Base-by-base conservation (phyloP, 164 flowering plant genomes). In the Pachysandra terminalis region DNA sequence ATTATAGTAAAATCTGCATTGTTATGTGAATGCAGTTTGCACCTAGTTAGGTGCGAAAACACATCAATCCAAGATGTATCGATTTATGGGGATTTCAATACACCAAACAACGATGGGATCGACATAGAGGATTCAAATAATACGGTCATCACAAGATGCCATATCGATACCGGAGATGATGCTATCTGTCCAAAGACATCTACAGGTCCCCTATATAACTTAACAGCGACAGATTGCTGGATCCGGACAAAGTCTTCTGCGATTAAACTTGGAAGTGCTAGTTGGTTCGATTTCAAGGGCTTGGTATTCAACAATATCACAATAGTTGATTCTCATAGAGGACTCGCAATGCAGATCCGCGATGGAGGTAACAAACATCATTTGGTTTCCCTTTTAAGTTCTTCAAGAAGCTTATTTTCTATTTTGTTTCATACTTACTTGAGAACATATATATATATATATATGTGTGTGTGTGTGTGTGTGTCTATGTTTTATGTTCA, bases 31-130 rank as follows among this genome's bases (percentile, higher is more conserved):
- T 83, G 84, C 91, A 93, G 98, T 80, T 72, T 96, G 86, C 98
- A 96, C 81, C 66, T 95, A 15, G 96, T 92, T 26, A 75, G 85
- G 26, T 86, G 90, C 68, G 76, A 81, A 1, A 78, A 84, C 78
- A 86, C 91, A 19, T 72, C 73, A 0, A 83, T 92, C 62, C 83
- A 82, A 0, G 97, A 89, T 65, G 78, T 89, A 26, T 83, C 88
- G 5, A 92, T 95, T 37, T 71, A 81, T 71, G 99, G 98, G 8
- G 86, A 92, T 72, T 95, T 95, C 69, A 79, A 95, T 60, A 81
- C 87, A 2, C 99, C 98, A 1, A 95, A 95, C 81, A 95, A 92
- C 61, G 99, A 95, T 63, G 99, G 97, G 22, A 95, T 95, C 25
- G 99, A 95, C 56, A 86, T 95, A 19, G 93, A 87, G 73, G 99